phyloP scores from a whole-genome alignment of 2,329 filamentous ascomycete genomes.

The Phaeosphaeria sp. region DNA sequence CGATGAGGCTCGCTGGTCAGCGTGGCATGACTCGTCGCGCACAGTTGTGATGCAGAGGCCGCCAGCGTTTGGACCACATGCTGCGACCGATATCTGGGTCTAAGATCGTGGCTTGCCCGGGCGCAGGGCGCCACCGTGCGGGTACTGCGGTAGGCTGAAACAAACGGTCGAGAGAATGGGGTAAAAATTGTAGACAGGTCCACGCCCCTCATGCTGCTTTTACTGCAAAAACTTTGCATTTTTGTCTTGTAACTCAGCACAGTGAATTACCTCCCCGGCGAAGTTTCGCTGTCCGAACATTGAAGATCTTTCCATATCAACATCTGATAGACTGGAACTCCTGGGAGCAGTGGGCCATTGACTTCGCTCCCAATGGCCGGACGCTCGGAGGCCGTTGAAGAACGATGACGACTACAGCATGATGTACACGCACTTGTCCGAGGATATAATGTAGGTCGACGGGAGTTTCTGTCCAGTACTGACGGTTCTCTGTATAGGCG shows the following conservation, averaged over 20 bases:
- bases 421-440: background rate
- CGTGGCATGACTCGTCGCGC: background rate
- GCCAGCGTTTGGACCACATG: background rate
- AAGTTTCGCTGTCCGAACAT: background rate
- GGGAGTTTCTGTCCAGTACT: background rate
- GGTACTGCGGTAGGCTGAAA: background rate
- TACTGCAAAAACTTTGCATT: background rate
- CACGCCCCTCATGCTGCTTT: background rate
- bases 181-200: background rate
- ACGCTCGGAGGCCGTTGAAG: background rate
- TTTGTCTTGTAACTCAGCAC: background rate
- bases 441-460: background rate
- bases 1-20: background rate
- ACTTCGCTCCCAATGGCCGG: background rate
- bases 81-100: conserved; percentile 4
- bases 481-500: background rate
- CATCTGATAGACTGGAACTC: background rate
- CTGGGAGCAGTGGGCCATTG: background rate
- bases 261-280: background rate
- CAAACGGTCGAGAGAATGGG: background rate
- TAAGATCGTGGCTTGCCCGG: conserved; percentile 8
- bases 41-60: background rate
- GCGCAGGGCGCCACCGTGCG: conserved; percentile 1
- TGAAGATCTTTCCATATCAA: background rate
- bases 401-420: background rate